These are phyloP conservation scores for Sugiyamaella paludigena DNA, from an alignment of 1,139 yeast genomes.

Conservation along the genomic window DNA sequence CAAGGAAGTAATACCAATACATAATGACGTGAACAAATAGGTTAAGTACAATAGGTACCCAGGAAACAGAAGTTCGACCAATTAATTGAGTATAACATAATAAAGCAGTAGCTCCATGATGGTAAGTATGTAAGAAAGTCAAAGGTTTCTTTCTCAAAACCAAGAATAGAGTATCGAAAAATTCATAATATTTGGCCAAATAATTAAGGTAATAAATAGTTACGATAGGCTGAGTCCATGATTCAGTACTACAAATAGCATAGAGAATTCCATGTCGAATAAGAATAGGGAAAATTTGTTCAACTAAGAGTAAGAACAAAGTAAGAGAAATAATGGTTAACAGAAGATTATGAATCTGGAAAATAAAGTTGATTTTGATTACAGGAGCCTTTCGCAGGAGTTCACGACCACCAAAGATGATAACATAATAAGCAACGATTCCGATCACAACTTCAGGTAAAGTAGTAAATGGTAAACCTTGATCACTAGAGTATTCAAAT, in stretches of 20 bases:
- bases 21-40: constrained; percentile 92
- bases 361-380: constrained; percentile 65
- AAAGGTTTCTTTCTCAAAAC: constrained; percentile 86
- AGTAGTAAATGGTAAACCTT: constrained; percentile 40
- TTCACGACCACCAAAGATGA: constrained; percentile 81
- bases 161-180: constrained; percentile 87
- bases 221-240: constrained; percentile 86
- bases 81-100: constrained; percentile 91
- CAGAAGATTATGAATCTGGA: constrained; percentile 77
- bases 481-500: constrained; percentile 64
- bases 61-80: constrained; percentile 84
- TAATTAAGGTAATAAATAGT: constrained; percentile 59
- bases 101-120: constrained; percentile 97
- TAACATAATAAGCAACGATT: constrained; percentile 65
- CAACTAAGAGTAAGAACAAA: constrained; percentile 67
- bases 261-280: constrained; percentile 74
- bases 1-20: constrained; percentile 97
- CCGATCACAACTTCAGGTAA: constrained; percentile 61
- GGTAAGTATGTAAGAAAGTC: constrained; percentile 89
- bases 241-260: constrained; percentile 75
- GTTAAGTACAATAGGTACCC: constrained; percentile 92
- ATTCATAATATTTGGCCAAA: constrained; percentile 57
- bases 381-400: constrained; percentile 60
- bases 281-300: constrained; percentile 83
- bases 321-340: constrained; percentile 69